A percentile compares a stretch with the other conserved stretches of the same genome.
Evolutionary conservation across 1,284 basidiomycete genomes (phyloP).

Genomic region (Albatrellus sp.): DNA sequence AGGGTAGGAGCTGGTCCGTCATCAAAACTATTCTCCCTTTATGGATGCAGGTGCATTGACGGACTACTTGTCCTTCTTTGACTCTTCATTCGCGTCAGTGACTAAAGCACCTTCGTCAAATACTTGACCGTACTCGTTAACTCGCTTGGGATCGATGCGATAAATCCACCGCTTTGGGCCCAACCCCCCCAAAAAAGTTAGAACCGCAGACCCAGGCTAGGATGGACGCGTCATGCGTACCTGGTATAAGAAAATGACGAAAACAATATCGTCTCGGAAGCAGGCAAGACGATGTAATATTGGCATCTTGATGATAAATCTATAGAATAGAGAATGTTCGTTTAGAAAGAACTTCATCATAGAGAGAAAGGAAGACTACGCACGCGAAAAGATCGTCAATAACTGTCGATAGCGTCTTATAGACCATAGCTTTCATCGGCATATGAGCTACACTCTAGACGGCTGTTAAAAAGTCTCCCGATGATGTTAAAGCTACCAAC

Average conservation of each 20-base stretch:
- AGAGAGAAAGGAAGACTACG: constrained; percentile 14
- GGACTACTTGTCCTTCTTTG: constrained; percentile 40
- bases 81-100: constrained; percentile 23
- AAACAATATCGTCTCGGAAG: constrained; percentile 88
- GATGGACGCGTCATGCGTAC: constrained; percentile 25
- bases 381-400: constrained; percentile 92
- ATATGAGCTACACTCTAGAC: constrained; percentile 73
- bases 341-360: neutral
- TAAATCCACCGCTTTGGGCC: constrained; percentile 80
- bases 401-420: constrained; percentile 82
- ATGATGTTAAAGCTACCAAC: constrained; percentile 22
- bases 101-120: constrained; percentile 29
- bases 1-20: no score
- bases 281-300: constrained; percentile 82
- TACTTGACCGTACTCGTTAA: constrained; percentile 94
- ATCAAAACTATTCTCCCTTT: no score
- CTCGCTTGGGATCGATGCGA: constrained; percentile 82
- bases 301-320: constrained; percentile 95
- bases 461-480: constrained; percentile 8
- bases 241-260: constrained; percentile 79
- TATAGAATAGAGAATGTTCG: constrained; percentile 19
- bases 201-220: constrained; percentile 14
- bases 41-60: no score
- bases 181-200: constrained; percentile 4
- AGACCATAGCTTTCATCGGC: constrained; percentile 96